Evolutionary conservation across 2,329 filamentous ascomycete species (phyloP).

Genomic region (Macrophomina pseudophaseolina): DNA sequence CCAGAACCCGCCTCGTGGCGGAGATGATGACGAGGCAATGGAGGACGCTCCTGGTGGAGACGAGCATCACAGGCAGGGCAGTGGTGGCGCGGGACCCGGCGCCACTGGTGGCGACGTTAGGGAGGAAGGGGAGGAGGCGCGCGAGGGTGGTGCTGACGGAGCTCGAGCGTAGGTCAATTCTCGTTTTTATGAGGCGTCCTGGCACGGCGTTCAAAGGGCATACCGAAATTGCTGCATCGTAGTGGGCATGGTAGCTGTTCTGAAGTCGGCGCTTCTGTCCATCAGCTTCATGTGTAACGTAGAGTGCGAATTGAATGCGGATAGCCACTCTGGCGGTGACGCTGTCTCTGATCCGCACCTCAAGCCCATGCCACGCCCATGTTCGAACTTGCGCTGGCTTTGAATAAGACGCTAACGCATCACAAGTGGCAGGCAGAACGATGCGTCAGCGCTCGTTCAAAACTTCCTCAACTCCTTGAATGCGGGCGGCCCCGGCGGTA

Average conservation of each 20-base stretch:
- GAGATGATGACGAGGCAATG: slow-evolving; percentile 71
- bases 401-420: slow-evolving; percentile 12
- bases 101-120: slow-evolving; percentile 91
- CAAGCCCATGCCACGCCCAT: slow-evolving; percentile 13
- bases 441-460: slow-evolving; percentile 80
- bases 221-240: slow-evolving; percentile 19
- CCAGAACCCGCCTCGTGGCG: slow-evolving; percentile 57
- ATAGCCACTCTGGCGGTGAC: slow-evolving; percentile 1
- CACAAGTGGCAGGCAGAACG: slow-evolving; percentile 41
- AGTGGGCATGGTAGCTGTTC: background rate
- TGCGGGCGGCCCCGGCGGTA: slow-evolving; percentile 55
- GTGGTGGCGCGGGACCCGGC: slow-evolving; percentile 81
- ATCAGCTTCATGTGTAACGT: slow-evolving; percentile 14
- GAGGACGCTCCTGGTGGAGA: slow-evolving; percentile 58
- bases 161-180: slow-evolving; percentile 95
- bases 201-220: slow-evolving; percentile 26
- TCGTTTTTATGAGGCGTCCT: slow-evolving; percentile 29
- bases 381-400: background rate
- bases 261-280: background rate
- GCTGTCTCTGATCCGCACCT: slow-evolving; percentile 16
- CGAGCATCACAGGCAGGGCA: slow-evolving; percentile 46
- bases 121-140: slow-evolving; percentile 83
- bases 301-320: slow-evolving; percentile 24
- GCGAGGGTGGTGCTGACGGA: slow-evolving; percentile 94
- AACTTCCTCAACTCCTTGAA: slow-evolving; percentile 87